phyloP scores from a whole-genome alignment of 768 basidiomycete genomes.

The Scleroderma bovista region DNA sequence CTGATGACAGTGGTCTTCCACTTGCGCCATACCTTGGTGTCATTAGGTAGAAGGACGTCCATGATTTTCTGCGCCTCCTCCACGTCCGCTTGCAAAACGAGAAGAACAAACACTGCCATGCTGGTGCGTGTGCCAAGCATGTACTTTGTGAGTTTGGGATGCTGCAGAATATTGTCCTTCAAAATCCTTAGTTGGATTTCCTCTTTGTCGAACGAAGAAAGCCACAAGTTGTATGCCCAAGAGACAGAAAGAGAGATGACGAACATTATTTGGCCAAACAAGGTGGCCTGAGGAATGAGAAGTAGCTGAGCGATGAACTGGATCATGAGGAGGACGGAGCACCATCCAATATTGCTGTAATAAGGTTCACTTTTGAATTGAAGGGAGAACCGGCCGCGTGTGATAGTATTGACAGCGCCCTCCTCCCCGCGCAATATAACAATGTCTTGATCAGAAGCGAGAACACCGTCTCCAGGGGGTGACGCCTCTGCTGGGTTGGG shows the following conservation, averaged over 20 bases:
- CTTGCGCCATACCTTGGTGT: conserved; percentile 1
- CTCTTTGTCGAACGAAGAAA: conserved; percentile 28
- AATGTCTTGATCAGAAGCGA: conserved; percentile 14
- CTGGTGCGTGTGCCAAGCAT: conserved; percentile 1
- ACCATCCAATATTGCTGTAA: conserved; percentile 19
- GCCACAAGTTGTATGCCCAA: conserved; percentile 27
- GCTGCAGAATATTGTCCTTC: neutral
- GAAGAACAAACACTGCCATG: conserved; percentile 2
- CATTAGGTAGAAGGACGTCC: neutral
- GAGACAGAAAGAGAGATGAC: conserved; percentile 26
- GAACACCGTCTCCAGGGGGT: conserved; percentile 24
- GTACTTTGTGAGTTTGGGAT: neutral
- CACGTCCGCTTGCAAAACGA: neutral
- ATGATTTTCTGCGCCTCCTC: neutral
- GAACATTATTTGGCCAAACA: conserved; percentile 34
- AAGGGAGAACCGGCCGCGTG: conserved; percentile 23
- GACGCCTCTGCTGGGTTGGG: conserved; percentile 11
- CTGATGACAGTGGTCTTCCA: neutral
- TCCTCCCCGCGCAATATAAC: conserved; percentile 27
- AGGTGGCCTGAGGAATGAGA: conserved; percentile 25
- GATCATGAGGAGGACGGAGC: conserved; percentile 21
- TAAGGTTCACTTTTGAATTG: no score
- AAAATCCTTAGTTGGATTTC: conserved; percentile 17
- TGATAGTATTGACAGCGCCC: conserved; percentile 22
- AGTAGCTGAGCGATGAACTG: conserved; percentile 29